Evolutionary conservation across 768 basidiomycete species (phyloP), one percentile per base, ranked within the genome.

Genomic region (Clitopilus hobsonii): DNA sequence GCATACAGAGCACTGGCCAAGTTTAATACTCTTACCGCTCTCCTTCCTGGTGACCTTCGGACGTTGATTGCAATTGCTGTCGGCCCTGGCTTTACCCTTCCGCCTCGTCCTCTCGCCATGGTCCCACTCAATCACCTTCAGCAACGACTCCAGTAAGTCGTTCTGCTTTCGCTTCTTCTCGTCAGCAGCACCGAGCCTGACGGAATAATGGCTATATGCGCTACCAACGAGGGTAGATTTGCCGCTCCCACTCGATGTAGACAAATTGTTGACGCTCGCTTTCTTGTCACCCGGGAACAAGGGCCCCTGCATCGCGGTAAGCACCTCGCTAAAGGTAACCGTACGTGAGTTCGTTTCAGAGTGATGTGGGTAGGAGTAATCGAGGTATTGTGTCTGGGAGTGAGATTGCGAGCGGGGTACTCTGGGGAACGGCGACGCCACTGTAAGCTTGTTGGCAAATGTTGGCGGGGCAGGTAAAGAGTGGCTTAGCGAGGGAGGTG

Each of bases 271-370:
- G 54, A 41, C 69, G 52, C 62, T 71, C 61, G 60, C 69, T 51
- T 58, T 64, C 29, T 63, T 54, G 26, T 78, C 73, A 4, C 64
- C 56, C 1, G 78, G 81, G 60, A 86, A 86, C 18, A 86, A 70
- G 4, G 75, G 71, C 4, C 85, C 85, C 38, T 79, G 73, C 81
- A 86, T 85, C 63, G 78, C 77, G 45, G 64, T 64, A 41, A 83
- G 67, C 50, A 86, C 84, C 29, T 83, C 81, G 49, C 74, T 72
- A 65, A 86, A 86, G 0, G 80, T 66, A 10, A 86, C 76, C 6
- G 74, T 60, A 20, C 72, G 71, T 20, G 72, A 65, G 36, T 71
- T 67, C 55, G 74, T 68, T 48, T 69, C 70, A n/a, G 65, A 56
- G 50, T 63, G 61, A 26, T 57, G 50, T 5, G 60, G 57, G 38